A percentile compares a stretch with the other conserved stretches of the same genome.
phyloP scores from a whole-genome alignment of 805 yeast genomes.

The Candida golubevii region DNA sequence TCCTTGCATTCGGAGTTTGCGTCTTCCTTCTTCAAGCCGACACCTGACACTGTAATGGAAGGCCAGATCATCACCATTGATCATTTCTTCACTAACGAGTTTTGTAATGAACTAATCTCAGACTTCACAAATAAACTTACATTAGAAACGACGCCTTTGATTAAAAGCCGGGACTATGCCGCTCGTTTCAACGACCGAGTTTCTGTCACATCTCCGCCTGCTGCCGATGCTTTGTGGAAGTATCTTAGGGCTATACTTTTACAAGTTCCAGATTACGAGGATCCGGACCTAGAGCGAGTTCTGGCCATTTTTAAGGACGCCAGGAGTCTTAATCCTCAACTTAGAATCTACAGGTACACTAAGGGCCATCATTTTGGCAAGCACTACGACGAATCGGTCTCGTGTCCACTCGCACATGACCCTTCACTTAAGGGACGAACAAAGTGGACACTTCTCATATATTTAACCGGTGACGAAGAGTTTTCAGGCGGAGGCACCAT shows the following conservation, averaged over 20 bases:
- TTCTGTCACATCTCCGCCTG: constrained; percentile 33
- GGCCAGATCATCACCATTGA: constrained; percentile 40
- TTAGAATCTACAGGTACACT: constrained; percentile 51
- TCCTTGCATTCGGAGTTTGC: constrained; percentile 8
- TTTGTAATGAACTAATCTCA: constrained; percentile 38
- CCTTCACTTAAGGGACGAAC: constrained; percentile 37
- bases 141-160: constrained; percentile 46
- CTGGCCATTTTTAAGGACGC: constrained; percentile 33
- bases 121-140: constrained; percentile 19
- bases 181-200: constrained; percentile 54
- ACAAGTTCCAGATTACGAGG: constrained; percentile 25
- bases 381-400: constrained; percentile 58
- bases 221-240: constrained; percentile 41
- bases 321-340: constrained; percentile 50
- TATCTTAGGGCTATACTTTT: constrained; percentile 33
- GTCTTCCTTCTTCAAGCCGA: constrained; percentile 18
- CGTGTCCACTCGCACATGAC: constrained; percentile 23
- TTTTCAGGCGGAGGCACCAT: constrained; percentile 58
- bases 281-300: constrained; percentile 22
- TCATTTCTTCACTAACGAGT: constrained; percentile 32
- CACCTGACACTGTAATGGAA: constrained; percentile 21
- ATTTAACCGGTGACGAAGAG: constrained; percentile 53
- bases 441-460: constrained; percentile 56
- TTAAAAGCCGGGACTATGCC: constrained; percentile 51
- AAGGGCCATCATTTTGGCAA: constrained; percentile 57